phyloP scores from a whole-genome alignment of 75 land plant species.

The Isoetes taiwanensis region DNA sequence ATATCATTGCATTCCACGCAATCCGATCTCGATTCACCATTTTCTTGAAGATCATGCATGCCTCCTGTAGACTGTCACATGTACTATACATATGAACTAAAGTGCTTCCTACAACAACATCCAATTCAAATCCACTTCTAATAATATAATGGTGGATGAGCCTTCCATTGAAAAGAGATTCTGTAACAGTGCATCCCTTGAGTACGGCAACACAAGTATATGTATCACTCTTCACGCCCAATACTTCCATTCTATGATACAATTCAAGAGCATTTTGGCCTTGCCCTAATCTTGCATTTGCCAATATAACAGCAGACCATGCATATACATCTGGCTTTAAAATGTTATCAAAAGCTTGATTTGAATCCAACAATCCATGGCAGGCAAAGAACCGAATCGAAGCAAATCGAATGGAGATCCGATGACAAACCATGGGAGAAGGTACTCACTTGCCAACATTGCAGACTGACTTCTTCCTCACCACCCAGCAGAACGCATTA shows the following conservation, averaged over 20 bases:
- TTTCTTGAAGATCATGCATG: conserved; percentile 3
- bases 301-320: conserved; percentile 42
- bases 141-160: conserved; percentile 23
- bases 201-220: conserved; percentile 35
- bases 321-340: conserved; percentile 23
- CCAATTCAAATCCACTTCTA: conserved; percentile 28
- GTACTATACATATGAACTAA: conserved; percentile 27
- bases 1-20: conserved; percentile 20
- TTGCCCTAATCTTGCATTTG: conserved; percentile 20
- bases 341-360: no score
- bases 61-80: conserved; percentile 10
- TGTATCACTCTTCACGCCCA: conserved; percentile 20
- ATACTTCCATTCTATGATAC: conserved; percentile 30
- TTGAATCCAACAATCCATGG: no score
- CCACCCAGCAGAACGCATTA: no score
- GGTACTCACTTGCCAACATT: no score
- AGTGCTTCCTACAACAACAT: conserved; percentile 16
- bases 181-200: conserved; percentile 22
- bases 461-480: no score
- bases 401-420: no score
- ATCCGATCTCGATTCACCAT: conserved; percentile 12
- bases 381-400: no score
- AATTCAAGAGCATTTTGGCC: conserved; percentile 22
- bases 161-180: conserved; percentile 12
- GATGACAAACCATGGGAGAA: no score